Evolutionary conservation across 1,284 basidiomycete species (phyloP), one percentile per base, ranked within the genome.

Genomic region (Rhodotorula sp.): DNA sequence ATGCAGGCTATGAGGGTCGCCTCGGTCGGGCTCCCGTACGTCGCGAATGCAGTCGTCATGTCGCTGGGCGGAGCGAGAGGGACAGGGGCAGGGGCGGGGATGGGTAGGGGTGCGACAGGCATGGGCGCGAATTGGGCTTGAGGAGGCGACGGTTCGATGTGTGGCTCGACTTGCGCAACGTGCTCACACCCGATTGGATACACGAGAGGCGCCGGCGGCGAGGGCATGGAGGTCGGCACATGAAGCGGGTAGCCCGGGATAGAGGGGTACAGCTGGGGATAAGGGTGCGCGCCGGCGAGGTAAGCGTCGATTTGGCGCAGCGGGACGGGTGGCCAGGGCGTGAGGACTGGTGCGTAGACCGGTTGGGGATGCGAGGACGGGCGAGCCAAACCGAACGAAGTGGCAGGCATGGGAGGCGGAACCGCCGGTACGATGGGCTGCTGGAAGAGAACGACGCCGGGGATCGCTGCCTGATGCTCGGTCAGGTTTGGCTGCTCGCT

Each of bases 281-380:
- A 40, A 11, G 40, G 13, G 44, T 30, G 53, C 9, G 28, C 11
- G 20, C 34, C 63, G 26, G 51, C 50, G 44, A 62, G 56, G 44
- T 53, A 62, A 24, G 53, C 44, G 44, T 68, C 67, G 50, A 68
- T 56, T 28, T 53, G 54, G 18, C 67, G 58, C 18, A 68, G 40
- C 46, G 67, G 67, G 18, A 61, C 24, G 5, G 67, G 67, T 28
- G 58, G 46, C 62, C 62, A 68, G 2, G 67, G 62, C 8, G 62
- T 64, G n/a, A 61, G 48, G 26, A 48, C 9, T 18, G 34, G 57
- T 20, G 52, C 44, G 9, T 53, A 28, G 16, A 57, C 10, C 16
- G 44, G 30, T 6, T 30, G 30, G 5, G 34, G 37, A 28, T 20
- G 52, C 4, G 37, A 24, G 8, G 31, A 18, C 6, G 51, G 22